Evolutionary conservation across 2,329 filamentous ascomycete genomes (phyloP).

Genomic region (Pyrenophora graminea): DNA sequence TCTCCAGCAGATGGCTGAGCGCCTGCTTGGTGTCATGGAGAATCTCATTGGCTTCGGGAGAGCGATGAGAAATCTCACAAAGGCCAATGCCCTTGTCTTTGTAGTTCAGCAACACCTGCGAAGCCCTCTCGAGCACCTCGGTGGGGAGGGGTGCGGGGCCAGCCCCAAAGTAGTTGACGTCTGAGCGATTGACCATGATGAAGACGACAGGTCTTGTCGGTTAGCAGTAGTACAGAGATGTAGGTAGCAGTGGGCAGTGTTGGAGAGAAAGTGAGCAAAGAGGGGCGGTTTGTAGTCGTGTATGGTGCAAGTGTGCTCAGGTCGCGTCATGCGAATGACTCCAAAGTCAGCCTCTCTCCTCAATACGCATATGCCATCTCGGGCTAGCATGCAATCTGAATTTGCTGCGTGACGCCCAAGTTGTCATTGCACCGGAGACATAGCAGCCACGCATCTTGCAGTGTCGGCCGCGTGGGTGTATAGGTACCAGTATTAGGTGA

Average conservation of each 20-base stretch:
- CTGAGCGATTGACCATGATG: conserved; percentile 70
- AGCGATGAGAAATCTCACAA: conserved; percentile 89
- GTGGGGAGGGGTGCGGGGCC: conserved; percentile 88
- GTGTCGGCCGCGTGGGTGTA: conserved; percentile 13
- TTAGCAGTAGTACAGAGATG: conserved; percentile 2
- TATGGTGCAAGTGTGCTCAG: conserved; percentile 20
- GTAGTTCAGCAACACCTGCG: conserved; percentile 79
- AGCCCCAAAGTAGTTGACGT: conserved; percentile 86
- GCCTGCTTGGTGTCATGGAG: conserved; percentile 77
- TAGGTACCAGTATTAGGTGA: conserved; percentile 21
- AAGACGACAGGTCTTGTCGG: conserved; percentile 1
- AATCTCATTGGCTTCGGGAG: conserved; percentile 74
- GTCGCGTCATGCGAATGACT: conserved; percentile 39
- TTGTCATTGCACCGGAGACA: background rate
- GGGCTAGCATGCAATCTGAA: conserved; percentile 16
- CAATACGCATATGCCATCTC: conserved; percentile 26
- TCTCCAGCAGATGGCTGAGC: conserved; percentile 73
- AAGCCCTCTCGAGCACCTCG: conserved; percentile 74
- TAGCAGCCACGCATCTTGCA: conserved; percentile 4
- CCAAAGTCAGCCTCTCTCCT: conserved; percentile 16
- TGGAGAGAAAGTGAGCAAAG: conserved; percentile 8
- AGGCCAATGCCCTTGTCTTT: conserved; percentile 80
- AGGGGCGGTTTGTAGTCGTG: conserved; percentile 4
- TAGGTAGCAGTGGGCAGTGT: conserved; percentile 1
- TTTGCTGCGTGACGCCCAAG: background rate